These are phyloP conservation scores for Elsinoe australis DNA, from an alignment of 2,329 filamentous ascomycete genomes.

Conservation along the genomic window DNA sequence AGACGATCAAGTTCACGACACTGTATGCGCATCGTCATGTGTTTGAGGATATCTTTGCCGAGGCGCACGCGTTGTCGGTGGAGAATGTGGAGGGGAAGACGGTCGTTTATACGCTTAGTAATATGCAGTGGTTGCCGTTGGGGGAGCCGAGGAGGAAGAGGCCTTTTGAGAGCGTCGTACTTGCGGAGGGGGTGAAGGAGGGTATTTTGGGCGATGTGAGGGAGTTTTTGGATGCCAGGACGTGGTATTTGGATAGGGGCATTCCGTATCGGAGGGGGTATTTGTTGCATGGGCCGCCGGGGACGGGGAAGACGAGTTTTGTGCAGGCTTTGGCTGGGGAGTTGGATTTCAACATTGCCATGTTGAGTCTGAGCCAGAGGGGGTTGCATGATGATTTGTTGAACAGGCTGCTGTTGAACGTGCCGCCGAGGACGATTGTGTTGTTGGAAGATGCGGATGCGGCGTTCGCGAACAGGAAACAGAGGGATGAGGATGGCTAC, in stretches of 20 bases:
- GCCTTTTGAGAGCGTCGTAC: constrained; percentile 77
- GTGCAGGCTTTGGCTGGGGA: constrained; percentile 93
- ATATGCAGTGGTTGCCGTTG: constrained; percentile 76
- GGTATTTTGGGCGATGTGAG: constrained; percentile 69
- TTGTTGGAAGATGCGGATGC: constrained; percentile 87
- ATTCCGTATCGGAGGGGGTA: constrained; percentile 90
- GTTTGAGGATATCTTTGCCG: constrained; percentile 81
- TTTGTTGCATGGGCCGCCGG: constrained; percentile 78
- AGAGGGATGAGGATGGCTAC: constrained; percentile 74
- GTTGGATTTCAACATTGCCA: constrained; percentile 84
- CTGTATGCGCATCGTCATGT: constrained; percentile 82
- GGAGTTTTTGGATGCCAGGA: constrained; percentile 69
- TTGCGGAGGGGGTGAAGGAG: constrained; percentile 78
- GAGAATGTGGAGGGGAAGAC: constrained; percentile 87
- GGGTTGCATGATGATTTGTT: constrained; percentile 85
- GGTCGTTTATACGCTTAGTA: constrained; percentile 77
- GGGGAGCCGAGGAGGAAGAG: constrained; percentile 80
- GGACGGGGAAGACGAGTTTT: constrained; percentile 90
- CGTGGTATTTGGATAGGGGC: constrained; percentile 90
- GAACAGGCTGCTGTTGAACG: constrained; percentile 75
- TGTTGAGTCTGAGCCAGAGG: constrained; percentile 82
- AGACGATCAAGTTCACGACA: constrained; percentile 86
- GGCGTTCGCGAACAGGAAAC: constrained; percentile 74
- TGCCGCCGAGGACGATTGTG: constrained; percentile 74
- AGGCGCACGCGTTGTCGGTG: constrained; percentile 73